Base-by-base conservation (phyloP, 345 rosid genomes). In the Eucalyptus leucophloia region DNA sequence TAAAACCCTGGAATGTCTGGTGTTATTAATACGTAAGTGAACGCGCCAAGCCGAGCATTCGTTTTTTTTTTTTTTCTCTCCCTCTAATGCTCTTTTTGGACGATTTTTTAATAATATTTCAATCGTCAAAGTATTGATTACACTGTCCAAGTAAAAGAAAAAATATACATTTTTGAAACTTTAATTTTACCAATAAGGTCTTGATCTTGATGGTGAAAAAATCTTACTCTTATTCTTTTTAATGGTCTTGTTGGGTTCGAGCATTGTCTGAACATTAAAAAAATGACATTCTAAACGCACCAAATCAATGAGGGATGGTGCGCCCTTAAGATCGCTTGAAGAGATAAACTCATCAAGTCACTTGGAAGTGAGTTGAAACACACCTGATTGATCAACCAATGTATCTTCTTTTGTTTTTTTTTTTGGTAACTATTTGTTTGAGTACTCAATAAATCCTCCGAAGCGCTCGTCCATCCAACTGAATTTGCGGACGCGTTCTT, bases 351-450 rank as follows among this genome's bases (percentile, higher is more conserved):
- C 10, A 56, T 56, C 0, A 6, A 56, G 30, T 56, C 13, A 10
- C 13, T 56, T 0, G 12, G 0, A 54, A 54, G 12, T 54, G 2
- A 54, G 5, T 0, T 23, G 1, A 23, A 8, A 23, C 5, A 9
- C 62, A 9, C 13, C 1, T 0, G 5, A 24, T 9, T 6, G 0
- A 9, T 0, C 0, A 0, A 54, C 1, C 24, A 0, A 8, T 2
- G 9, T 53, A 21, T 44, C 45, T 44, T 53, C 7, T 16, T 18
- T 19, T 53, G 3, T 2, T 19, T 53, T 8, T 4, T 4, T 49
- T 49, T 49, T 49, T 4, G 5, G 47, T 8, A 16, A 50, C 60
- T 19, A 1, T 0, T 15, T 2, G 83, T 19, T 11, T 21, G 45
- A 77, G 7, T 37, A 11, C 83, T 37, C 0, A 2, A 37, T 23